phyloP scores from a whole-genome alignment of 805 yeast genomes.

The Lipomyces starkeyi region DNA sequence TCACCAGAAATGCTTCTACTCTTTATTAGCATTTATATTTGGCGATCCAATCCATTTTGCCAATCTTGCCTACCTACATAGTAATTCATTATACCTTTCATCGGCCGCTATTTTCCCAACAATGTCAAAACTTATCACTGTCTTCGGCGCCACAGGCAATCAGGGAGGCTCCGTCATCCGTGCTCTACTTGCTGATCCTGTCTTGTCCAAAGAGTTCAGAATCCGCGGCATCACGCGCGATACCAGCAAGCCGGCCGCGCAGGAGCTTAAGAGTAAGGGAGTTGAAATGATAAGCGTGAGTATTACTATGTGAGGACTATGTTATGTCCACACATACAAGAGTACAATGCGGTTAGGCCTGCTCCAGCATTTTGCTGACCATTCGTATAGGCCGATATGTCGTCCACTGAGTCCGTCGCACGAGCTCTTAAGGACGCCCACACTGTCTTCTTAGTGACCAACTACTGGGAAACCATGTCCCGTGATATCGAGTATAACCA shows the following conservation, averaged over 20 bases:
- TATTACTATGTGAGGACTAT: not conserved
- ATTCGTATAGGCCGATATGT: conserved; percentile 14
- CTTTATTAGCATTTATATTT: too few species aligned
- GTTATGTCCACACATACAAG: not conserved
- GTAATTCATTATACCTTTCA: too few species aligned
- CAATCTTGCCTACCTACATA: too few species aligned
- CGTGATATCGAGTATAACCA: not conserved
- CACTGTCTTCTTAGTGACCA: conserved; percentile 14
- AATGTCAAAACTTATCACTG: conserved; percentile 36
- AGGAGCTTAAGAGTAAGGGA: conserved; percentile 8
- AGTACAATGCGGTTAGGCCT: too few species aligned
- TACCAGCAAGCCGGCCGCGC: conserved; percentile 10
- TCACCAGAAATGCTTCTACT: too few species aligned
- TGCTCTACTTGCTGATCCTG: conserved; percentile 10
- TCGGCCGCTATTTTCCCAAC: not conserved
- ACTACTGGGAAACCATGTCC: not conserved
- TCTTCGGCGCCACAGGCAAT: conserved; percentile 32
- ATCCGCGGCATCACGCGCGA: conserved; percentile 37
- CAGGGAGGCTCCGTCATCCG: conserved; percentile 39
- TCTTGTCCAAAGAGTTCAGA: conserved; percentile 22
- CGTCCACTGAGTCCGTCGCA: not conserved
- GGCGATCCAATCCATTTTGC: too few species aligned
- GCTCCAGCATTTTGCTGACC: not conserved
- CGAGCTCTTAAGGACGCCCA: conserved; percentile 4
- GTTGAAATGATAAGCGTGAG: conserved; percentile 7